Evolutionary conservation across 306 rosid species (phyloP).

Genomic region (Gynostemma pentaphyllum): DNA sequence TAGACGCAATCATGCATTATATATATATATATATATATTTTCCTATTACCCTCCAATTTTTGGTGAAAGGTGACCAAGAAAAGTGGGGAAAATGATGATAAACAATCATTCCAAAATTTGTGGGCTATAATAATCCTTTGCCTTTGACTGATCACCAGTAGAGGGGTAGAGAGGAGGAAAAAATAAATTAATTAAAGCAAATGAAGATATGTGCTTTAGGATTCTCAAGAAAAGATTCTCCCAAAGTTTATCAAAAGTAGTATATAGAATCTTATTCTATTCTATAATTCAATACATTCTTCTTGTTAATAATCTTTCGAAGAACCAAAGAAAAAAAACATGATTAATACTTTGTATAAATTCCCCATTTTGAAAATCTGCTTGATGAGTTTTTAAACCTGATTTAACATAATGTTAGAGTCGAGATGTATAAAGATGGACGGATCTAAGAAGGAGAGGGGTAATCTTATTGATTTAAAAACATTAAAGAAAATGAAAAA

Average conservation of each 20-base stretch:
- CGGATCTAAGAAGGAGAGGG: no score
- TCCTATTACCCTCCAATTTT: neutral
- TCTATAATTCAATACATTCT: neutral
- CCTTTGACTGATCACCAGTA: slow-evolving; percentile 28
- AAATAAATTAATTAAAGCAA: slow-evolving; percentile 5
- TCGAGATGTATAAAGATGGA: no score
- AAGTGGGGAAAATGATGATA: slow-evolving; percentile 11
- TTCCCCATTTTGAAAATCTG: no score
- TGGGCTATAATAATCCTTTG: slow-evolving; percentile 9
- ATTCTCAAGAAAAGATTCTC: no score
- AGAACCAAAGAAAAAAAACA: neutral
- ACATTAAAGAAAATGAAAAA: no score
- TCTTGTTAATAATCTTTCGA: neutral
- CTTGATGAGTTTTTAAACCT: no score
- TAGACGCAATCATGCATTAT: neutral
- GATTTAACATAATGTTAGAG: no score
- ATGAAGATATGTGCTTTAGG: neutral
- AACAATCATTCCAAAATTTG: slow-evolving; percentile 14
- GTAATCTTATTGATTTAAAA: no score
- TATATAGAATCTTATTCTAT: neutral
- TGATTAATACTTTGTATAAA: no score
- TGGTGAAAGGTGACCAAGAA: neutral
- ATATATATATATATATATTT: neutral
- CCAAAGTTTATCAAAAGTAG: neutral
- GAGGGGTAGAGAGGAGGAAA: slow-evolving; percentile 1